These are phyloP conservation scores for Nasturtium officinale DNA, from an alignment of 345 rosid species.

Conservation along the genomic window DNA sequence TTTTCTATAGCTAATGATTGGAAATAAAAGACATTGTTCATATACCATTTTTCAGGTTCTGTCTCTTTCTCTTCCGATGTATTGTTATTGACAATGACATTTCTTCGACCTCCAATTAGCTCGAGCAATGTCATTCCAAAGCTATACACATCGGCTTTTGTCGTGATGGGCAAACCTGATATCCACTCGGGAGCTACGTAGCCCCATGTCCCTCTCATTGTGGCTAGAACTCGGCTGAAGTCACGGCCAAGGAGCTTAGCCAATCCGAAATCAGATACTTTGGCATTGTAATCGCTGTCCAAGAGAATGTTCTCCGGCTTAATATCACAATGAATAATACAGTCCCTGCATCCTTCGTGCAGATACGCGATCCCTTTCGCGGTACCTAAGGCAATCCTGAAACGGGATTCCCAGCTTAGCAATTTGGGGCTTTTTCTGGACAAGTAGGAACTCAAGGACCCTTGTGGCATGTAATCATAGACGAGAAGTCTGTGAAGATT, in stretches of 20 bases:
- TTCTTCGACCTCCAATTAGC: slow-evolving; percentile 73
- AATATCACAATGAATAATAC: slow-evolving; percentile 66
- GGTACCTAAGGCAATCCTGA: slow-evolving; percentile 56
- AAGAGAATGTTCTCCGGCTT: slow-evolving; percentile 67
- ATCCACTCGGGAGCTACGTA: slow-evolving; percentile 76
- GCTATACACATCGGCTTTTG: slow-evolving; percentile 76
- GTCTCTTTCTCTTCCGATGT: slow-evolving; percentile 45
- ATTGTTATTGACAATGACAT: slow-evolving; percentile 43
- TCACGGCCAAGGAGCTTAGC: slow-evolving; percentile 68
- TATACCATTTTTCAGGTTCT: slow-evolving; percentile 41
- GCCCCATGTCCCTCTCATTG: slow-evolving; percentile 72
- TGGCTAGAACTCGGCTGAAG: slow-evolving; percentile 59
- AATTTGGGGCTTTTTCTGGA: slow-evolving; percentile 45
- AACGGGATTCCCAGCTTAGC: slow-evolving; percentile 50
- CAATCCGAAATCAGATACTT: slow-evolving; percentile 63
- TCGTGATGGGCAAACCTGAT: slow-evolving; percentile 60
- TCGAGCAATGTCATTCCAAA: slow-evolving; percentile 71
- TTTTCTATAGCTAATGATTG: background rate
- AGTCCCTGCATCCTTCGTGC: slow-evolving; percentile 69
- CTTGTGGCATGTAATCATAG: slow-evolving; percentile 69
- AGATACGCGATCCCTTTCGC: slow-evolving; percentile 65
- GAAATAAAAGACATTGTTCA: background rate
- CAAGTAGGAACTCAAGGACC: slow-evolving; percentile 58
- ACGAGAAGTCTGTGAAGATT: slow-evolving; percentile 63
- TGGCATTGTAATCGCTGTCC: slow-evolving; percentile 52